phyloP scores from a whole-genome alignment of 2,329 filamentous ascomycete species.

The Plectosphaerella sp. region DNA sequence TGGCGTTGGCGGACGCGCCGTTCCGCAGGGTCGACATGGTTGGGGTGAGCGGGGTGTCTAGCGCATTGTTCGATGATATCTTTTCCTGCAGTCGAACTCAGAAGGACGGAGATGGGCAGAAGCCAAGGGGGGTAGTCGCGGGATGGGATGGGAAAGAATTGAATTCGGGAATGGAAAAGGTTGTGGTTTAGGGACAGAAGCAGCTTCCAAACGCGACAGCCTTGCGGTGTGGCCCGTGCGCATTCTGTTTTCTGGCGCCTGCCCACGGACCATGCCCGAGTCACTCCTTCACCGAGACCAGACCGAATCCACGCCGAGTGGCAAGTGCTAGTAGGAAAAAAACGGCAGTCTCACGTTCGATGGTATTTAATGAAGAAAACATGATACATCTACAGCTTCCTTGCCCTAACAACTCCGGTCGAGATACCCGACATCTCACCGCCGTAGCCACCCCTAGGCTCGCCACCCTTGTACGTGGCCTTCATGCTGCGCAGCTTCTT shows the following conservation, averaged over 20 bases:
- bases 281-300: no score
- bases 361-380: neutral
- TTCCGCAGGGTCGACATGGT: conserved; percentile 39
- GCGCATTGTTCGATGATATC: conserved; percentile 11
- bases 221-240: no score
- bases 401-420: conserved; percentile 85
- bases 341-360: no score
- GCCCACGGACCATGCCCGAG: no score
- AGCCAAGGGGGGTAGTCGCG: neutral
- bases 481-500: conserved; percentile 92
- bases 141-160: neutral
- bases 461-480: conserved; percentile 79
- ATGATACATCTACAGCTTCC: conserved; percentile 63
- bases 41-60: conserved; percentile 21
- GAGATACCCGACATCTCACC: conserved; percentile 97
- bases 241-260: no score
- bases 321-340: no score
- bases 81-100: neutral
- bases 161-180: neutral
- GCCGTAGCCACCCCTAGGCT: conserved; percentile 79
- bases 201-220: no score
- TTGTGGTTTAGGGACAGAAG: no score
- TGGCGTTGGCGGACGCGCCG: conserved; percentile 35
- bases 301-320: no score
- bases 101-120: neutral